A percentile compares a stretch with the other conserved stretches of the same genome.
Conservation (phyloP, 768 basidiomycete species). For the Suillus luteus region DNA sequence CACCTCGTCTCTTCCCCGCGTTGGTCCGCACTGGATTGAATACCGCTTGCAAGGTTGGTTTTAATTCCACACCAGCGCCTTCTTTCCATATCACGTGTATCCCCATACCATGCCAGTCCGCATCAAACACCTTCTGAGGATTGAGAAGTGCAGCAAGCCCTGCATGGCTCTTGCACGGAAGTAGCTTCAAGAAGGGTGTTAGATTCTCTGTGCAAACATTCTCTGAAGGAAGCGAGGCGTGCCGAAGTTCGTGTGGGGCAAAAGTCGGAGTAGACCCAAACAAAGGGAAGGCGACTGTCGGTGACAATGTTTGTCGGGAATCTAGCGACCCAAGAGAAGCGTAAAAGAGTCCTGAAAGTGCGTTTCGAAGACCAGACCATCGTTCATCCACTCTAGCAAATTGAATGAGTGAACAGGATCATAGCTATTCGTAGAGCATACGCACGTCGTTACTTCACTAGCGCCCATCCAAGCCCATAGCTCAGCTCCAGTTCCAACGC, state of each 20-base stretch:
- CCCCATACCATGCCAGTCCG: constrained; percentile 89
- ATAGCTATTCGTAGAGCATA: neutral
- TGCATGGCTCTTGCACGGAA: constrained; percentile 89
- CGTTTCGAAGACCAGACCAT: constrained; percentile 86
- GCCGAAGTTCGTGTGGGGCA: constrained; percentile 58
- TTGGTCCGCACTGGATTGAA: constrained; percentile 71
- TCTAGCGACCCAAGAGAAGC: constrained; percentile 84
- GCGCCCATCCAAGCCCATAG: constrained; percentile 93
- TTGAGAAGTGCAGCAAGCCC: constrained; percentile 84
- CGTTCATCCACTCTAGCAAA: constrained; percentile 63
- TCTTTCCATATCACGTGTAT: constrained; percentile 71
- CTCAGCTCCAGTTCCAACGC: constrained; percentile 85
- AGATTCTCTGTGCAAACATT: constrained; percentile 97
- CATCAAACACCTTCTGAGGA: constrained; percentile 84
- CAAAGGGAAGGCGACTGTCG: constrained; percentile 61
- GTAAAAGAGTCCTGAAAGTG: constrained; percentile 92
- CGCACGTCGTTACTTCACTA: constrained; percentile 49
- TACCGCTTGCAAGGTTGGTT: constrained; percentile 73
- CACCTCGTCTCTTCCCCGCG: constrained; percentile 55
- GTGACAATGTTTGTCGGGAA: constrained; percentile 73
- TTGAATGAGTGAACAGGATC: constrained; percentile 12
- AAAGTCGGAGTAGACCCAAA: constrained; percentile 54
- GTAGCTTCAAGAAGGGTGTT: constrained; percentile 91
- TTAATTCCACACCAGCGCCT: constrained; percentile 60
- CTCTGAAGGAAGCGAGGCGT: constrained; percentile 80